Evolutionary conservation across 2,329 filamentous ascomycete species (phyloP).

Genomic region (Botrytis byssoidea): DNA sequence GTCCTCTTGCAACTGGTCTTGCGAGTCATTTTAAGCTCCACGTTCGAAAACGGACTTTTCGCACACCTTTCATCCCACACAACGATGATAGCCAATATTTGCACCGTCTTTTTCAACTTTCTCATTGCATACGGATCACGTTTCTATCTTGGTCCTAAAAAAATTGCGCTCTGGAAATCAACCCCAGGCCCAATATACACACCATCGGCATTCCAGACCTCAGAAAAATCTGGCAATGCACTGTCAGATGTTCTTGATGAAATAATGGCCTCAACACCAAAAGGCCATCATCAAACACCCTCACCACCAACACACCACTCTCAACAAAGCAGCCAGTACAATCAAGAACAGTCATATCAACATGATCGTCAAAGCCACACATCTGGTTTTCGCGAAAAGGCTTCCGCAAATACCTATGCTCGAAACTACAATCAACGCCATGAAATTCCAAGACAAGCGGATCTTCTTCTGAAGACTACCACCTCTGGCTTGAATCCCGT

Average conservation of each 20-base stretch:
- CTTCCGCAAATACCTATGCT: neutral
- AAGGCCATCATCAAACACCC: neutral
- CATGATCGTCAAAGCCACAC: neutral
- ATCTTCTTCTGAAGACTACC: constrained; percentile 28
- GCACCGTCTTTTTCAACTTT: constrained; percentile 50
- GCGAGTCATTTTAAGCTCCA: constrained; percentile 48
- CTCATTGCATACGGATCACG: constrained; percentile 21
- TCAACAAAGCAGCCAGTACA: neutral
- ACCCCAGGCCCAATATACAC: constrained; percentile 31
- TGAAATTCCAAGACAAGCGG: constrained; percentile 4
- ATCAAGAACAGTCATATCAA: neutral
- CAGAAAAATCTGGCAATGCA: constrained; percentile 41
- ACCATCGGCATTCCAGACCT: constrained; percentile 28
- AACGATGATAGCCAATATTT: constrained; percentile 48
- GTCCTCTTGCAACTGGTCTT: constrained; percentile 52
- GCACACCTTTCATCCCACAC: constrained; percentile 25
- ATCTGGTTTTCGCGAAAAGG: neutral
- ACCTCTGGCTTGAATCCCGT: constrained; percentile 21
- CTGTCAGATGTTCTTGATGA: constrained; percentile 43
- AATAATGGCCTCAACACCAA: constrained; percentile 14
- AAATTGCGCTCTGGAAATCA: constrained; percentile 52
- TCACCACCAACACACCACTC: constrained; percentile 4
- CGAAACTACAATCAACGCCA: neutral
- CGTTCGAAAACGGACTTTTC: constrained; percentile 30
- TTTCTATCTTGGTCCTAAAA: constrained; percentile 30